phyloP scores from a whole-genome alignment of 345 rosid species.

The Hibiscus trionum region DNA sequence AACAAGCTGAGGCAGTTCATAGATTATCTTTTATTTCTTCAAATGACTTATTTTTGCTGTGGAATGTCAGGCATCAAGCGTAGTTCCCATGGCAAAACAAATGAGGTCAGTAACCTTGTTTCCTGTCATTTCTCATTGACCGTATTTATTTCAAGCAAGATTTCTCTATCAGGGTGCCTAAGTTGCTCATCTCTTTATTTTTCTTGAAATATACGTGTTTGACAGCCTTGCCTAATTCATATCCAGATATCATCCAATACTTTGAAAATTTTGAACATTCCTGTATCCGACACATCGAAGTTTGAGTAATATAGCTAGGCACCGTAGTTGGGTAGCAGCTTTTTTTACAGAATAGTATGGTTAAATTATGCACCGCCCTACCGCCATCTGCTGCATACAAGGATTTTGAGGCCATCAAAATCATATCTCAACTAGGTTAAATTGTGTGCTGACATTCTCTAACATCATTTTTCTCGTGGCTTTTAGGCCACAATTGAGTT shows the following conservation, averaged over 20 bases:
- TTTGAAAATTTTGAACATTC: not conserved
- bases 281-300: not conserved
- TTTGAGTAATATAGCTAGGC: not conserved
- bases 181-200: not conserved
- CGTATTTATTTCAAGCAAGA: not conserved
- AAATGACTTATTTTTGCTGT: constrained; percentile 9
- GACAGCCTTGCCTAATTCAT: too few species aligned
- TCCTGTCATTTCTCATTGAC: not conserved
- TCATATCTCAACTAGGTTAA: not conserved
- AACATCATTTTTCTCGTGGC: too few species aligned
- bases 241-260: not conserved
- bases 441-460: not conserved
- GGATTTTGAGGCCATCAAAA: not conserved
- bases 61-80: constrained; percentile 13
- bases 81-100: constrained; percentile 19
- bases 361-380: not conserved
- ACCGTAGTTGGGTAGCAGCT: not conserved
- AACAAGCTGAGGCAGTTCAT: constrained; percentile 12
- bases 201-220: not conserved
- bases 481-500: not conserved
- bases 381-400: not conserved
- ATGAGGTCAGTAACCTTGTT: constrained; percentile 19
- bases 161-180: not conserved
- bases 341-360: not conserved
- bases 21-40: constrained; percentile 15